These are phyloP conservation scores for Alectoria sarmentosa DNA, from an alignment of 495 filamentous ascomycete genomes.

Conservation along the genomic window DNA sequence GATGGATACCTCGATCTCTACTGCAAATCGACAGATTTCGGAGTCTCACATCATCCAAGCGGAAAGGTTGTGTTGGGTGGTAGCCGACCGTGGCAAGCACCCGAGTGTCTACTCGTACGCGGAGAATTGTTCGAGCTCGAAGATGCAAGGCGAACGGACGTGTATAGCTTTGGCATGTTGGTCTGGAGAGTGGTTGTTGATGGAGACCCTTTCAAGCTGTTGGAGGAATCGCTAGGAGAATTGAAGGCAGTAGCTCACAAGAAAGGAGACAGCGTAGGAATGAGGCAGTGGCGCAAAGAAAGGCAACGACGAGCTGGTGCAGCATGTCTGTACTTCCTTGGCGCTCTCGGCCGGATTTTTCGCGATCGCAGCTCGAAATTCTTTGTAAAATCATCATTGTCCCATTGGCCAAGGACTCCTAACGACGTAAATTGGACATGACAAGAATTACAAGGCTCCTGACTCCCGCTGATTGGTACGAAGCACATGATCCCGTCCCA, in stretches of 20 bases:
- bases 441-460: slow-evolving; percentile 24
- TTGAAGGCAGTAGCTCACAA: slow-evolving; percentile 16
- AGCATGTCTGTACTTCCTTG: slow-evolving; percentile 26
- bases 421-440: slow-evolving; percentile 24
- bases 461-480: slow-evolving; percentile 26
- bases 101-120: slow-evolving; percentile 24
- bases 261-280: slow-evolving; percentile 24
- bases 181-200: slow-evolving; percentile 28
- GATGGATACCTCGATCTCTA: slow-evolving; percentile 16
- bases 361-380: slow-evolving; percentile 22
- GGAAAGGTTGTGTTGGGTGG: slow-evolving; percentile 24
- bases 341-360: slow-evolving; percentile 18
- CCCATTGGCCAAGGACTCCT: slow-evolving; percentile 25
- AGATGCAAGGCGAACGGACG: slow-evolving; percentile 27
- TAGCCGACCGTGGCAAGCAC: slow-evolving; percentile 29
- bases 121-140: slow-evolving; percentile 27
- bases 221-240: slow-evolving; percentile 15
- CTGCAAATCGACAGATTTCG: slow-evolving; percentile 30
- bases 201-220: slow-evolving; percentile 28
- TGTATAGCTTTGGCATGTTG: slow-evolving; percentile 30
- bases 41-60: slow-evolving; percentile 15
- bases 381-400: slow-evolving; percentile 23
- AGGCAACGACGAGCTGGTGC: slow-evolving; percentile 22
- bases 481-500: too few species aligned
- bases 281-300: slow-evolving; percentile 24